Conservation (phyloP, 768 basidiomycete species). For the Coprinellus micaceus region DNA sequence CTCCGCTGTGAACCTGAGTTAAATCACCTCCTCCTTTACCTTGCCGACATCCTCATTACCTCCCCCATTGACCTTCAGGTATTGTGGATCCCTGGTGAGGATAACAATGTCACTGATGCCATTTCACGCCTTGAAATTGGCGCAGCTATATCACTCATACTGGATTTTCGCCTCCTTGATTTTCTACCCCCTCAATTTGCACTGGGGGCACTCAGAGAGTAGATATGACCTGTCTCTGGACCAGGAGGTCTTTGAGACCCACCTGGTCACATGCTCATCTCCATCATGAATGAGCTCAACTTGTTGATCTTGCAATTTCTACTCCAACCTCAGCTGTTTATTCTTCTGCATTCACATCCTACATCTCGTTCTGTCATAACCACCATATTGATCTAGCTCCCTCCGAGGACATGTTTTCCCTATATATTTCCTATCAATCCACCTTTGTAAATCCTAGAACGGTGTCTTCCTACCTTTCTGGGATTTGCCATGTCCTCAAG, state of each 20-base stretch:
- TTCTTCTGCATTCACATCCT: slow-evolving; percentile 29
- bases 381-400: slow-evolving; percentile 28
- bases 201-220: slow-evolving; percentile 27
- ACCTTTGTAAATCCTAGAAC: slow-evolving; percentile 33
- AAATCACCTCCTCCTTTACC: slow-evolving; percentile 20
- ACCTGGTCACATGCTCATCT: slow-evolving; percentile 33
- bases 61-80: slow-evolving; percentile 19
- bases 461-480: slow-evolving; percentile 35
- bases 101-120: slow-evolving; percentile 25
- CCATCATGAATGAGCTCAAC: slow-evolving; percentile 22
- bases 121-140: slow-evolving; percentile 18
- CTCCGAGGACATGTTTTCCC: slow-evolving; percentile 30
- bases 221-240: slow-evolving; percentile 5
- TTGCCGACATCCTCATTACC: slow-evolving; percentile 14
- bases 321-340: slow-evolving; percentile 19
- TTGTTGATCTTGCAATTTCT: slow-evolving; percentile 21
- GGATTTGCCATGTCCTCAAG: slow-evolving; percentile 36
- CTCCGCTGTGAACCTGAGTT: slow-evolving; percentile 14
- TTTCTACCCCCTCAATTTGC: slow-evolving; percentile 10
- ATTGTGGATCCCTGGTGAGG: slow-evolving; percentile 15
- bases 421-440: slow-evolving; percentile 34
- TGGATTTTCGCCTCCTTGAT: background rate
- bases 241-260: slow-evolving; percentile 30
- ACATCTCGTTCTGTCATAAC: slow-evolving; percentile 23
- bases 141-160: background rate